Evolutionary conservation across 176 grass and related monocot species (phyloP), one percentile per base, ranked within the genome.

Genomic region (Triticum monococcum): DNA sequence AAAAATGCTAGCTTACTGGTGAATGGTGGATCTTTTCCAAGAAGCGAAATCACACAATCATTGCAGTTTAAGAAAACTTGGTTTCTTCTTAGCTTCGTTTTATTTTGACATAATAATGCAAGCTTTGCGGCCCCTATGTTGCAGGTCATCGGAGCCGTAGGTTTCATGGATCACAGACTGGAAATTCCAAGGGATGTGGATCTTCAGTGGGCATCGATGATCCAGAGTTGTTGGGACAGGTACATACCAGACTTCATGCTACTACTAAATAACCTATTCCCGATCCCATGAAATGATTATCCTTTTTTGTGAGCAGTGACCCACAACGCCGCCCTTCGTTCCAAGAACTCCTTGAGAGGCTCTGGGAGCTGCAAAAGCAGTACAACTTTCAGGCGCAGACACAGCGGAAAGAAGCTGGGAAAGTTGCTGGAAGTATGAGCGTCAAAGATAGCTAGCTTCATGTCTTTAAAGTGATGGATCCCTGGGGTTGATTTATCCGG

Each of bases 171-270:
- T 56, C 86, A 95, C 7, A 94, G 93, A 48, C 75, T 98, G 86
- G 96, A 98, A 52, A 86, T 98, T 65, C 91, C 93, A 3, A 89
- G 67, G 7, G 75, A 98, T 22, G 13, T 81, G n/a, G 93, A 98
- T 83, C 91, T 86, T 30, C 92, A 90, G 26, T 98, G 96, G 96
- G 86, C 88, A 31, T 92, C 88, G 9, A 84, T 98, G 75, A 86
- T 98, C 22, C 50, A 94, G 82, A 98, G 80, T 80, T 98, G 96
- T 86, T 98, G 96, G 96, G 92, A 95, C 26, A 95, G 90, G 96
- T 98, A 79, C 12, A 33, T 43, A 83, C 23, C n/a, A 14, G 38
- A 69, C 18, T 12, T 3, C 16, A 1, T 1, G 11, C 12, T 6
- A 20, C 17, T 56, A 14, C 17, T 23, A 41, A 82, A 11, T 22